Evolutionary conservation across 2,329 filamentous ascomycete genomes (phyloP).

Genomic region (Penicillium brevicompactum): DNA sequence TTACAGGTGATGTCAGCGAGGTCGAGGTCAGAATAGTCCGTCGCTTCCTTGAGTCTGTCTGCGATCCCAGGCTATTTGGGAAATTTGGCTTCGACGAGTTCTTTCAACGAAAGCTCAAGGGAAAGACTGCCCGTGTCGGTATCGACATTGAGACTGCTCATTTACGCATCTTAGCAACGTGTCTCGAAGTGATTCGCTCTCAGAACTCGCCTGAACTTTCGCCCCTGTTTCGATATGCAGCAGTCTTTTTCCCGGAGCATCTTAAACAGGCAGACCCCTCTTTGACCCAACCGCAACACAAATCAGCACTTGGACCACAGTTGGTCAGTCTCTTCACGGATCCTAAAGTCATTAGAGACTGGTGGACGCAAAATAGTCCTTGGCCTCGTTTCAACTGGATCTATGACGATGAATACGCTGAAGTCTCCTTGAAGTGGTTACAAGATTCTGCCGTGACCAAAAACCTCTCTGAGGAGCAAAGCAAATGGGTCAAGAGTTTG

Average conservation of each 20-base stretch:
- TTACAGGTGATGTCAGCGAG: slow-evolving; percentile 19
- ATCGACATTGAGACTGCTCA: slow-evolving; percentile 18
- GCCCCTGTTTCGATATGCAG: slow-evolving; percentile 8
- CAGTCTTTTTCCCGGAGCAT: slow-evolving; percentile 8
- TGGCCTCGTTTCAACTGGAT: slow-evolving; percentile 18
- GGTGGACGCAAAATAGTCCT: slow-evolving; percentile 18
- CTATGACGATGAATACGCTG: slow-evolving; percentile 16
- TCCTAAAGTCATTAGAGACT: slow-evolving; percentile 17
- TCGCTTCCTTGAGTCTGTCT: slow-evolving; percentile 28
- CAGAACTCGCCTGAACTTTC: not conserved
- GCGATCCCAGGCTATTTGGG: slow-evolving; percentile 25
- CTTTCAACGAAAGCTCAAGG: slow-evolving; percentile 25
- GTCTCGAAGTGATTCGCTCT: slow-evolving; percentile 14
- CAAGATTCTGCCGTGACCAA: slow-evolving; percentile 30
- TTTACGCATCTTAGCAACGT: slow-evolving; percentile 11
- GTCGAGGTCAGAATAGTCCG: slow-evolving; percentile 26
- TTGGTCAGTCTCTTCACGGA: slow-evolving; percentile 25
- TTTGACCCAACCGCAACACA: slow-evolving; percentile 20
- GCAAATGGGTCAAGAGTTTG: slow-evolving; percentile 27
- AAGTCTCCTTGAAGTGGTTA: slow-evolving; percentile 24
- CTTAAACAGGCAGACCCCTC: slow-evolving; percentile 20
- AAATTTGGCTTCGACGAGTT: slow-evolving; percentile 32
- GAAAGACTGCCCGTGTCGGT: slow-evolving; percentile 17
- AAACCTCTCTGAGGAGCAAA: slow-evolving; percentile 21
- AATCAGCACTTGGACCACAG: slow-evolving; percentile 22